Conservation (phyloP, 192 early-diverging fungal genomes). For the Coemansia sp. region DNA sequence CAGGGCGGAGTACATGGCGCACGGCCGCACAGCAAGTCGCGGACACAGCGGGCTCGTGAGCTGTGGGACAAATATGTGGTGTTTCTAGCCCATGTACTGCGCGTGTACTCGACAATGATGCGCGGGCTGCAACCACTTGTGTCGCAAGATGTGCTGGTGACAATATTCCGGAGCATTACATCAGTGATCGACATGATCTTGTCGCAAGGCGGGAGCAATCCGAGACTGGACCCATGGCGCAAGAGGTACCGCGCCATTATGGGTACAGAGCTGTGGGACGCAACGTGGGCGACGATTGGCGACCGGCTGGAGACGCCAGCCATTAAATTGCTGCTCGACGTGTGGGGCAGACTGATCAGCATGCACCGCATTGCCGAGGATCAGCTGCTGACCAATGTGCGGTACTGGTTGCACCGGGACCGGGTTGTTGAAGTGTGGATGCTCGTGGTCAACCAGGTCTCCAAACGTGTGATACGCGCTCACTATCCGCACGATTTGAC, state of each 20-base stretch:
- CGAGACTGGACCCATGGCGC: slow-evolving; percentile 24
- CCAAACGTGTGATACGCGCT: slow-evolving; percentile 17
- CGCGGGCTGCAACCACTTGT: slow-evolving; percentile 16
- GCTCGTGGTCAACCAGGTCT: slow-evolving; percentile 21
- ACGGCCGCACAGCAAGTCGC: slow-evolving; percentile 9
- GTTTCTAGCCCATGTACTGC: slow-evolving; percentile 33
- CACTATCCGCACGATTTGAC: slow-evolving; percentile 32
- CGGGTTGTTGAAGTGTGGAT: slow-evolving; percentile 34
- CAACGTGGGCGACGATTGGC: slow-evolving; percentile 47
- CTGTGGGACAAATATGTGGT: slow-evolving; percentile 45
- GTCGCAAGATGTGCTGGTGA: not conserved
- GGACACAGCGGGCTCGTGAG: slow-evolving; percentile 7
- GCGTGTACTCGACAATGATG: slow-evolving; percentile 39
- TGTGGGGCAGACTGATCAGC: slow-evolving; percentile 31
- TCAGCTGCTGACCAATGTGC: slow-evolving; percentile 13
- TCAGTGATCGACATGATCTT: slow-evolving; percentile 44
- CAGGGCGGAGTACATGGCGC: not conserved
- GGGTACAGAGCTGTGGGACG: slow-evolving; percentile 41
- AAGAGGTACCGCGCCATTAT: slow-evolving; percentile 27
- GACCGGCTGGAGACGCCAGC: slow-evolving; percentile 41
- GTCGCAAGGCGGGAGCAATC: slow-evolving; percentile 44
- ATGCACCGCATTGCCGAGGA: slow-evolving; percentile 6
- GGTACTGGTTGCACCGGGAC: slow-evolving; percentile 47
- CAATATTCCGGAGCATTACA: slow-evolving; percentile 15
- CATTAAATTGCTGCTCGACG: slow-evolving; percentile 41